A percentile compares a stretch with the other conserved stretches of the same genome.
These are phyloP conservation scores for Rhodotorula paludigena DNA, from an alignment of 768 basidiomycete genomes.

Conservation along the genomic window DNA sequence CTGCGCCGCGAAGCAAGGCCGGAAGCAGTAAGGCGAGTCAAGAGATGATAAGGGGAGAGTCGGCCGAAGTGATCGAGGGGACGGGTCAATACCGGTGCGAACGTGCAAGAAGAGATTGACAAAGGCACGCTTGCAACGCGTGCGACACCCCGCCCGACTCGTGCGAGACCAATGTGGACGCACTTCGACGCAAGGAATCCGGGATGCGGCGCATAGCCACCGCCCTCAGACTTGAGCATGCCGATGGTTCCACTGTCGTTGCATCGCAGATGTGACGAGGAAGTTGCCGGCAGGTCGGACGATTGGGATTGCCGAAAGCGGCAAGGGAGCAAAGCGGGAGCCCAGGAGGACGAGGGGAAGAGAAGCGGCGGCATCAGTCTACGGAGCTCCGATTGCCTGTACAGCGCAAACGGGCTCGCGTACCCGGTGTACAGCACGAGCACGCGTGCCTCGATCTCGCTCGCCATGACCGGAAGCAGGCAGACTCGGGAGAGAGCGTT, in stretches of 20 bases:
- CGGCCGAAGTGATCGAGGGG: no score
- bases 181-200: constrained; percentile 63
- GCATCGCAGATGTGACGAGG: constrained; percentile 51
- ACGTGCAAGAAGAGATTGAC: not conserved
- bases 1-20: no score
- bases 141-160: no score
- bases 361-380: not conserved
- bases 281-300: not conserved
- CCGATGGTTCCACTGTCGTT: constrained; percentile 75
- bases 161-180: constrained; percentile 4
- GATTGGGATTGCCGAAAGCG: not conserved
- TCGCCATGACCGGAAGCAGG: constrained; percentile 43
- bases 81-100: not conserved
- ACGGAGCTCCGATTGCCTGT: not conserved
- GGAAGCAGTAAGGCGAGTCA: no score
- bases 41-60: no score
- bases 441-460: constrained; percentile 77
- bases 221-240: constrained; percentile 35
- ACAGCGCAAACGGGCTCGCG: not conserved
- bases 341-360: not conserved
- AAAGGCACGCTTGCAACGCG: no score
- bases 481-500: no score
- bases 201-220: constrained; percentile 62
- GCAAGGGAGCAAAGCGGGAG: not conserved
- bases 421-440: constrained; percentile 74